Evolutionary conservation across 2,329 filamentous ascomycete species (phyloP).

Genomic region (Aureobasidium sp.): DNA sequence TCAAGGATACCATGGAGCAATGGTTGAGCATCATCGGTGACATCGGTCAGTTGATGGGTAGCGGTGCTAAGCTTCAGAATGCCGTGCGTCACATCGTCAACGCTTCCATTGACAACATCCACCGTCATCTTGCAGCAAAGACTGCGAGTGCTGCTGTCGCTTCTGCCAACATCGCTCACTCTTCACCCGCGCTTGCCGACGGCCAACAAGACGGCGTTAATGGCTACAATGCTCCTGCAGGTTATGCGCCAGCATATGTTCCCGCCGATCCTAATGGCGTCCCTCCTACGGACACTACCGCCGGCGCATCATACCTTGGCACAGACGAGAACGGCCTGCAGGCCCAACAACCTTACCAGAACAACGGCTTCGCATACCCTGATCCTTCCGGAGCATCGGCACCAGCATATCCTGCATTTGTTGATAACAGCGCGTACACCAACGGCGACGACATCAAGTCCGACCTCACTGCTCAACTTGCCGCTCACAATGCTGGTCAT

Average conservation of each 20-base stretch:
- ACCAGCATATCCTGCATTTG: slow-evolving; percentile 21
- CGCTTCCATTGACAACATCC: slow-evolving; percentile 41
- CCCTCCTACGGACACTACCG: slow-evolving; percentile 22
- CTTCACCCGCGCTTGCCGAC: background rate
- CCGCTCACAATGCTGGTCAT: slow-evolving; percentile 18
- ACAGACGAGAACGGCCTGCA: slow-evolving; percentile 26
- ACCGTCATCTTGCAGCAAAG: slow-evolving; percentile 36
- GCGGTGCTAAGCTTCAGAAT: slow-evolving; percentile 41
- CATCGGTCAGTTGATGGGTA: slow-evolving; percentile 57
- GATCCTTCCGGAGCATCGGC: slow-evolving; percentile 21
- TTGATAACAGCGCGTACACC: slow-evolving; percentile 7
- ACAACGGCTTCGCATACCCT: slow-evolving; percentile 15
- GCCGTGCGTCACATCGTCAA: slow-evolving; percentile 45
- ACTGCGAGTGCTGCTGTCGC: slow-evolving; percentile 36
- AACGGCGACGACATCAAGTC: slow-evolving; percentile 18
- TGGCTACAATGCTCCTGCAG: slow-evolving; percentile 18
- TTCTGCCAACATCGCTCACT: slow-evolving; percentile 23
- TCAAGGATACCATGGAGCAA: slow-evolving; percentile 60
- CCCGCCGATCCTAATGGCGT: slow-evolving; percentile 12
- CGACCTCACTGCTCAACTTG: slow-evolving; percentile 17
- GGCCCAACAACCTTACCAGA: slow-evolving; percentile 21
- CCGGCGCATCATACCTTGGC: slow-evolving; percentile 25
- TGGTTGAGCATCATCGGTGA: slow-evolving; percentile 65
- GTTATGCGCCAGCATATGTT: slow-evolving; percentile 11
- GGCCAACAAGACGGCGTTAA: background rate